Evolutionary conservation across 768 basidiomycete species (phyloP).

Genomic region (Podaxis sp.): DNA sequence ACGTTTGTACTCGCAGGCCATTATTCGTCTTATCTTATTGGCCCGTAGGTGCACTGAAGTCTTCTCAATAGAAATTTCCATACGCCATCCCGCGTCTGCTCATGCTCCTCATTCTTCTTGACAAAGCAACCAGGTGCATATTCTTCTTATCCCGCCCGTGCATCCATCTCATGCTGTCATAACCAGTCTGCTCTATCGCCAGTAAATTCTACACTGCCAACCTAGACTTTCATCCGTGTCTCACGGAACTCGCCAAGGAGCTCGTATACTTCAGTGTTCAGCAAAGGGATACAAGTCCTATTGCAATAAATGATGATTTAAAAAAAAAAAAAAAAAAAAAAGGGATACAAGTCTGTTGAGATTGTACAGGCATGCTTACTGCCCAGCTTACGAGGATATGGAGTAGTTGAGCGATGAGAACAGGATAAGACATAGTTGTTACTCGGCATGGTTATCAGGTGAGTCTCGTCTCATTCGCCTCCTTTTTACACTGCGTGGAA

Average conservation of each 20-base stretch:
- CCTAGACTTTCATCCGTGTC: conserved; percentile 75
- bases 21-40: conserved; percentile 12
- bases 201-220: conserved; percentile 84
- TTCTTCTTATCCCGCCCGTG: conserved; percentile 3
- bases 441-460: conserved; percentile 85
- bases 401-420: conserved; percentile 94
- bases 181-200: conserved; percentile 32
- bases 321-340: no score
- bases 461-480: conserved; percentile 28
- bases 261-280: conserved; percentile 85
- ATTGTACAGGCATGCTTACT: conserved; percentile 95
- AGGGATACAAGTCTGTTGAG: conserved; percentile 88
- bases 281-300: conserved; percentile 88
- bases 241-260: conserved; percentile 82
- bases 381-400: conserved; percentile 86
- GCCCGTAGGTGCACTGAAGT: conserved; percentile 67
- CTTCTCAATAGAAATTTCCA: conserved; percentile 87
- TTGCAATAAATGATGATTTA: no score
- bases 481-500: neutral
- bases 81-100: conserved; percentile 91
- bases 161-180: conserved; percentile 1
- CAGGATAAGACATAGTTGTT: conserved; percentile 93
- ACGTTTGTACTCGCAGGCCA: conserved; percentile 41
- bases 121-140: conserved; percentile 74
- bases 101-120: conserved; percentile 90